These are phyloP conservation scores for Zymoseptoria tritici DNA, from an alignment of 2,329 filamentous ascomycete genomes.

Conservation along the genomic window DNA sequence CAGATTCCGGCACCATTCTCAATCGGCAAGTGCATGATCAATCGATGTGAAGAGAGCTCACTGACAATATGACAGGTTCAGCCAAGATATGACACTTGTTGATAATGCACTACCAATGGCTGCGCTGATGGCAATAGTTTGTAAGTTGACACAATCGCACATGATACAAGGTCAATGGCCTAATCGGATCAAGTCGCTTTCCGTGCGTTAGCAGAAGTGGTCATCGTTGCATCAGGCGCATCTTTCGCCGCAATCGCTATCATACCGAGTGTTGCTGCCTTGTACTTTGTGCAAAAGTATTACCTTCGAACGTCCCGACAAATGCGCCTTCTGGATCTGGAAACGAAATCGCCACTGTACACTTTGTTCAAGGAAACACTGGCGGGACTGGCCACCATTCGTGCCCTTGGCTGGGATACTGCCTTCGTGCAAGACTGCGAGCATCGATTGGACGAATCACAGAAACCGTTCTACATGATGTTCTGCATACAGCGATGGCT, in stretches of 20 bases:
- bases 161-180: too few relatives aligned
- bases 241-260: conserved; percentile 19
- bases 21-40: neutral
- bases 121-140: neutral
- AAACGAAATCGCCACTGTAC: conserved; percentile 44
- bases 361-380: conserved; percentile 47
- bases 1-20: neutral
- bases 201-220: neutral
- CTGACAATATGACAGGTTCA: conserved; percentile 26
- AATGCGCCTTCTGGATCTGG: conserved; percentile 47
- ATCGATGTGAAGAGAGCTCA: too few relatives aligned
- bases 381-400: conserved; percentile 43
- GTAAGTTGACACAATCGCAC: too few relatives aligned
- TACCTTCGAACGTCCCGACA: conserved; percentile 44
- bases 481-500: conserved; percentile 41
- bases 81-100: conserved; percentile 41
- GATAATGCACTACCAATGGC: conserved; percentile 34
- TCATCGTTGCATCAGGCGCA: neutral
- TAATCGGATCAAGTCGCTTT: neutral
- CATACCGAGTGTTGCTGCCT: conserved; percentile 23
- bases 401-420: conserved; percentile 43
- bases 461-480: conserved; percentile 40
- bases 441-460: conserved; percentile 33
- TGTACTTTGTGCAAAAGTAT: conserved; percentile 39
- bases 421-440: conserved; percentile 34